phyloP scores from a whole-genome alignment of 768 basidiomycete species.

The Harrya chromipes region DNA sequence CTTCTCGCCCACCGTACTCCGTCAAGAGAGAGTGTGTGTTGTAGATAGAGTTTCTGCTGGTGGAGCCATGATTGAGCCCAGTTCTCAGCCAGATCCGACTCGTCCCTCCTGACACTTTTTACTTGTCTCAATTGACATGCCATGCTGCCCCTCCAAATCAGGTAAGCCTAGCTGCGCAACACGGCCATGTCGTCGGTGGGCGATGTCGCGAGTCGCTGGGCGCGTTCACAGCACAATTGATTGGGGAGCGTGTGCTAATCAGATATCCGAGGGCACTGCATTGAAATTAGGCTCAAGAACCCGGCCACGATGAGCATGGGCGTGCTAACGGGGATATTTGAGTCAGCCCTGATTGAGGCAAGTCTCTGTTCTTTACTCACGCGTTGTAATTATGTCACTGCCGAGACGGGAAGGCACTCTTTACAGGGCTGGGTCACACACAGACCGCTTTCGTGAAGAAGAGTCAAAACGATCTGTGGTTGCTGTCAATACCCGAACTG shows the following conservation, averaged over 20 bases:
- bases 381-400: constrained; percentile 35
- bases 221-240: constrained; percentile 24
- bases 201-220: constrained; percentile 9
- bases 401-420: constrained; percentile 34
- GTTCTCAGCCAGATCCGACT: constrained; percentile 33
- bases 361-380: constrained; percentile 31
- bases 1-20: too few relatives aligned
- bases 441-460: constrained; percentile 35
- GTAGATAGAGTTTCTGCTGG: too few relatives aligned
- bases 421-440: constrained; percentile 34
- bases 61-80: not conserved
- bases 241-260: constrained; percentile 28
- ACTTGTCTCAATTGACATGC: constrained; percentile 18
- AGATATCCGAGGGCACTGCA: constrained; percentile 38
- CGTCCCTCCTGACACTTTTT: constrained; percentile 9
- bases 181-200: not conserved
- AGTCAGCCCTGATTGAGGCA: constrained; percentile 24
- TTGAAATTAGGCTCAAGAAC: constrained; percentile 35
- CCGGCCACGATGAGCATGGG: constrained; percentile 14
- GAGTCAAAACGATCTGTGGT: constrained; percentile 27
- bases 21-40: too few relatives aligned
- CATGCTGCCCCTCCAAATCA: constrained; percentile 1
- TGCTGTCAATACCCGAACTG: constrained; percentile 37
- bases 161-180: constrained; percentile 6
- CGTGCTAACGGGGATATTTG: constrained; percentile 21